phyloP scores from a whole-genome alignment of 2,329 filamentous ascomycete genomes.

The Paracorniculantispora psalliotae region DNA sequence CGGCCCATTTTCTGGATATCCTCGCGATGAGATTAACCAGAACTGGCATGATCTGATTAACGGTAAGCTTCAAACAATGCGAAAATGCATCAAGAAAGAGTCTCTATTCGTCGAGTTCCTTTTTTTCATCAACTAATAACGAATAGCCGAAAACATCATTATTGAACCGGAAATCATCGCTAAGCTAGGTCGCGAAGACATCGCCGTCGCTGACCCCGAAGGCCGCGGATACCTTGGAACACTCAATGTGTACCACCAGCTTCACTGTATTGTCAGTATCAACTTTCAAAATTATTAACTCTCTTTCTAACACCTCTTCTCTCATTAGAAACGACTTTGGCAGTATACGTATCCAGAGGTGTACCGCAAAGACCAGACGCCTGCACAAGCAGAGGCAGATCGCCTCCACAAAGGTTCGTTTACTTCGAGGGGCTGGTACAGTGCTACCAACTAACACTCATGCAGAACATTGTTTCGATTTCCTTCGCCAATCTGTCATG shows the following conservation, averaged over 20 bases:
- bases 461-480: slow-evolving; percentile 14
- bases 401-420: slow-evolving; percentile 11
- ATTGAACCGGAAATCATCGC: slow-evolving; percentile 8
- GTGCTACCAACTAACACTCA: background rate
- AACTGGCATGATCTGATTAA: slow-evolving; percentile 13
- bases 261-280: slow-evolving; percentile 13
- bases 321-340: slow-evolving; percentile 7
- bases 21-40: slow-evolving; percentile 7
- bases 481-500: slow-evolving; percentile 12
- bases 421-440: too few species aligned
- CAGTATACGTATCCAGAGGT: slow-evolving; percentile 13
- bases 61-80: slow-evolving; percentile 3
- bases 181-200: background rate
- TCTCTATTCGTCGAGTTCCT: too few species aligned
- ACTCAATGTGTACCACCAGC: slow-evolving; percentile 15
- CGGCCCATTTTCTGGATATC: slow-evolving; percentile 10
- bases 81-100: too few species aligned
- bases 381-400: slow-evolving; percentile 1
- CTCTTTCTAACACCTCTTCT: background rate
- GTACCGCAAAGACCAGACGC: slow-evolving; percentile 1
- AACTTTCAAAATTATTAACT: background rate
- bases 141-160: slow-evolving; percentile 1
- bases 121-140: too few species aligned
- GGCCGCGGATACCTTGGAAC: slow-evolving; percentile 10
- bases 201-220: slow-evolving; percentile 8